Evolutionary conservation across 2,329 filamentous ascomycete species (phyloP).

Genomic region (Curvularia sp.): DNA sequence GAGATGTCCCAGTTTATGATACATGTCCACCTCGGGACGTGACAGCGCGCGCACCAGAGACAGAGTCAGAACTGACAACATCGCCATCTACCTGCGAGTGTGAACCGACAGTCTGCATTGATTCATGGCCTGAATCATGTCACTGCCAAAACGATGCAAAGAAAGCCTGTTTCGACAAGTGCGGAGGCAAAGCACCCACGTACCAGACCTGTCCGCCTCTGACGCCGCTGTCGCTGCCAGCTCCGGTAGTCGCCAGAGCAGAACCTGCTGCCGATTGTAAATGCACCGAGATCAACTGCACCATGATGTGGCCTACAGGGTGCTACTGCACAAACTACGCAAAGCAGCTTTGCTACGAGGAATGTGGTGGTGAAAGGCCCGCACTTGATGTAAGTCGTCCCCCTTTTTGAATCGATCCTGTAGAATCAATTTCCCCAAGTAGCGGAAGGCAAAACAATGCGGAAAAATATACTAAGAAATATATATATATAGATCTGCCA

Average conservation of each 20-base stretch:
- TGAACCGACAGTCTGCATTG: conserved; percentile 28
- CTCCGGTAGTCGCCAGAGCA: background rate
- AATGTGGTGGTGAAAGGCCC: conserved; percentile 37
- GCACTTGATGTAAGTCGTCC: conserved; percentile 12
- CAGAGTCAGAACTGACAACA: background rate
- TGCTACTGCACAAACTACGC: conserved; percentile 42
- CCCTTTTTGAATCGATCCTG: no score
- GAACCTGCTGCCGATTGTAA: conserved; percentile 20
- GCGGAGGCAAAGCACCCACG: conserved; percentile 22
- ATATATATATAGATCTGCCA: conserved; percentile 9
- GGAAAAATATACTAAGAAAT: no score
- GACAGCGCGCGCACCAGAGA: background rate
- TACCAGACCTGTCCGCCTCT: conserved; percentile 13
- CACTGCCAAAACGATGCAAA: conserved; percentile 34
- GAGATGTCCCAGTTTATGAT: background rate
- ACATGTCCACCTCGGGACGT: conserved; percentile 5
- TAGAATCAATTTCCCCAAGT: background rate
- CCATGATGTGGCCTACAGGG: conserved; percentile 34
- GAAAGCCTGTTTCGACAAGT: conserved; percentile 31
- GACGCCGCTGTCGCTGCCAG: no score
- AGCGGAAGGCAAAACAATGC: background rate
- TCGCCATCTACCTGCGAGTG: conserved; percentile 27
- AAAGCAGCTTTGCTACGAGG: conserved; percentile 22
- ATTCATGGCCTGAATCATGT: conserved; percentile 39
- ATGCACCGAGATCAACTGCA: conserved; percentile 33